These are phyloP conservation scores for Arachis monticola DNA, from an alignment of 331 rosid genomes.

Conservation along the genomic window DNA sequence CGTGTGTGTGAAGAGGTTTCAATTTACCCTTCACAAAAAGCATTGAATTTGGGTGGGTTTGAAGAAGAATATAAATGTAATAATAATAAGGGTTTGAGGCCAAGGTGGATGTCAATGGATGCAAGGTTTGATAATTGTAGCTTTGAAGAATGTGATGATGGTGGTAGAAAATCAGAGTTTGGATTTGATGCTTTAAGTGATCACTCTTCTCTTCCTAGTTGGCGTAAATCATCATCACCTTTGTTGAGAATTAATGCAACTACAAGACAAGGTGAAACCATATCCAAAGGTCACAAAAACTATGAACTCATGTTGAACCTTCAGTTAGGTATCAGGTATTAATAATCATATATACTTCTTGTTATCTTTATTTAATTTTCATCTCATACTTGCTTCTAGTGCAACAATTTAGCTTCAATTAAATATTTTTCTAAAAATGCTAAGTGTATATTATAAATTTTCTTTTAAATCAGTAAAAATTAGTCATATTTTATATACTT, in stretches of 20 bases:
- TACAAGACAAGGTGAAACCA: slow-evolving; percentile 76
- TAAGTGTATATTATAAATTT: no score
- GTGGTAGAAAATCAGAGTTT: slow-evolving; percentile 43
- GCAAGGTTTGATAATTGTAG: slow-evolving; percentile 55
- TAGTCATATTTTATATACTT: no score
- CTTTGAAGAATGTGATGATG: slow-evolving; percentile 40
- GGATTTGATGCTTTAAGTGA: slow-evolving; percentile 40
- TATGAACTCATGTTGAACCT: slow-evolving; percentile 94
- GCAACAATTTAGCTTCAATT: neutral
- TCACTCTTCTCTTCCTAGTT: slow-evolving; percentile 31
- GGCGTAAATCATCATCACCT: slow-evolving; percentile 12
- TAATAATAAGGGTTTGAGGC: neutral
- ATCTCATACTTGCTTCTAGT: neutral
- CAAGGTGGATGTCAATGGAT: slow-evolving; percentile 54
- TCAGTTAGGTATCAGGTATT: slow-evolving; percentile 92
- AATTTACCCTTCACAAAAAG: slow-evolving; percentile 79
- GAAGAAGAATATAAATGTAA: slow-evolving; percentile 28
- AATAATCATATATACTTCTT: slow-evolving; percentile 34
- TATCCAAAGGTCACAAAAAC: slow-evolving; percentile 88
- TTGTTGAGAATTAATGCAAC: slow-evolving; percentile 52
- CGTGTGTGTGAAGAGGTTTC: slow-evolving; percentile 57
- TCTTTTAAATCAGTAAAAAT: no score
- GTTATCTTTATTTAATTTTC: slow-evolving; percentile 19
- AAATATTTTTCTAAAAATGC: neutral
- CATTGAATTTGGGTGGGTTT: slow-evolving; percentile 43